A percentile compares a stretch with the other conserved stretches of the same genome.
Conservation (phyloP, 805 yeast genomes). For the Cyberlindnera maclurae region DNA sequence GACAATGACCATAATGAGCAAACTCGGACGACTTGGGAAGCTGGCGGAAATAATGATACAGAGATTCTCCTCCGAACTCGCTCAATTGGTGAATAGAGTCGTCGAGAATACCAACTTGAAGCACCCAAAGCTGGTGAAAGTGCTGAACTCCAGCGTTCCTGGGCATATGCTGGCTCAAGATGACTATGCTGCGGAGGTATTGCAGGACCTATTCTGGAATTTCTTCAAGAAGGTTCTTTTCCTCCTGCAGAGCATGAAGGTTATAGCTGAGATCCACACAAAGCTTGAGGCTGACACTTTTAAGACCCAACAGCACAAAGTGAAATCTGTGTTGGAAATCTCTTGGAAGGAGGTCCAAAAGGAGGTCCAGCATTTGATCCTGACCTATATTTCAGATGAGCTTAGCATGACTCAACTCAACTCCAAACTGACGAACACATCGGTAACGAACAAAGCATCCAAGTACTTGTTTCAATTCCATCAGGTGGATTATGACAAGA, state of each 20-base stretch:
- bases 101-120: constrained; percentile 58
- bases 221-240: constrained; percentile 58
- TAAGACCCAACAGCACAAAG: background rate
- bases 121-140: constrained; percentile 38
- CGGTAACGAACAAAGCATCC: constrained; percentile 25
- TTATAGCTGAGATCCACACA: constrained; percentile 41
- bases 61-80: constrained; percentile 55
- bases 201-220: constrained; percentile 65
- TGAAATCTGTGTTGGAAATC: constrained; percentile 1
- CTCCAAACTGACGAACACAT: constrained; percentile 6
- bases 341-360: constrained; percentile 14
- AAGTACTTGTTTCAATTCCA: constrained; percentile 30
- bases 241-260: constrained; percentile 64
- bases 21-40: constrained; percentile 52
- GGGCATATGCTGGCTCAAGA: constrained; percentile 20
- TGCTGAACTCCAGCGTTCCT: constrained; percentile 14
- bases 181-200: constrained; percentile 45
- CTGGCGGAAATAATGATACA: constrained; percentile 48
- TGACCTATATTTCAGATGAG: constrained; percentile 18
- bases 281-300: constrained; percentile 3
- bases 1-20: constrained; percentile 49
- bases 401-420: constrained; percentile 3
- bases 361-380: constrained; percentile 16
- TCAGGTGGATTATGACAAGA: constrained; percentile 26
- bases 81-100: constrained; percentile 51